Conservation (phyloP, 1,139 yeast species). For the Debaryomyces psychrophilus region DNA sequence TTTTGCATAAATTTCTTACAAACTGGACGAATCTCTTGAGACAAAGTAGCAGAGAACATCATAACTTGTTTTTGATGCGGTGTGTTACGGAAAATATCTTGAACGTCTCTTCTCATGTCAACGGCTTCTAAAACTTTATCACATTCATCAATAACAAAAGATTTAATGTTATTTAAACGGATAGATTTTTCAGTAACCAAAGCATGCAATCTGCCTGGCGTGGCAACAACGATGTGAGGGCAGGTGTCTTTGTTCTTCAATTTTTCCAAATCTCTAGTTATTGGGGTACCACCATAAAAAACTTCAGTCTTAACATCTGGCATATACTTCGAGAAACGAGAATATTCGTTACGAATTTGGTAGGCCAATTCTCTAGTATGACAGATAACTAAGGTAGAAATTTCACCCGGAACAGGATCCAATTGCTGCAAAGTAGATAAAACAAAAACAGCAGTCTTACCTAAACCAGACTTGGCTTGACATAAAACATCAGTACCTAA, state of each 20-base stretch:
- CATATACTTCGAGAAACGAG: conserved; percentile 97
- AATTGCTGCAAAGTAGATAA: conserved; percentile 94
- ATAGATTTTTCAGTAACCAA: conserved; percentile 88
- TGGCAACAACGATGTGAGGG: conserved; percentile 96
- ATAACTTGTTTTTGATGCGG: conserved; percentile 99
- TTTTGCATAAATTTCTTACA: conserved; percentile 98
- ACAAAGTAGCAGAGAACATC: conserved; percentile 98
- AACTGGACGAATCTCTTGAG: conserved; percentile 93
- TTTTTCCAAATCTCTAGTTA: conserved; percentile 82
- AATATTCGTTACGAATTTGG: conserved; percentile 96
- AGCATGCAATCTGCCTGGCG: conserved; percentile 97
- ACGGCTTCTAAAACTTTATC: conserved; percentile 92
- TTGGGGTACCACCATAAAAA: conserved; percentile 94
- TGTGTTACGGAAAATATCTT: conserved; percentile 95
- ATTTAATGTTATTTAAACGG: conserved; percentile 86
- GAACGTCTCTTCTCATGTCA: conserved; percentile 98
- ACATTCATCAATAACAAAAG: conserved; percentile 97
- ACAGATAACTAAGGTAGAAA: conserved; percentile 90
- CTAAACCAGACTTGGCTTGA: conserved; percentile 99
- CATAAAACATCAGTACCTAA: conserved; percentile 97
- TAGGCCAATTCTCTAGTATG: conserved; percentile 99
- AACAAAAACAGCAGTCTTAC: conserved; percentile 98
- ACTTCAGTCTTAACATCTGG: conserved; percentile 98
- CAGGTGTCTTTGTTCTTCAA: conserved; percentile 91
- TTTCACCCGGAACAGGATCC: conserved; percentile 97